Base-by-base conservation (phyloP, 139 green algal genomes). In the Tetratostichococcus sp. region DNA sequence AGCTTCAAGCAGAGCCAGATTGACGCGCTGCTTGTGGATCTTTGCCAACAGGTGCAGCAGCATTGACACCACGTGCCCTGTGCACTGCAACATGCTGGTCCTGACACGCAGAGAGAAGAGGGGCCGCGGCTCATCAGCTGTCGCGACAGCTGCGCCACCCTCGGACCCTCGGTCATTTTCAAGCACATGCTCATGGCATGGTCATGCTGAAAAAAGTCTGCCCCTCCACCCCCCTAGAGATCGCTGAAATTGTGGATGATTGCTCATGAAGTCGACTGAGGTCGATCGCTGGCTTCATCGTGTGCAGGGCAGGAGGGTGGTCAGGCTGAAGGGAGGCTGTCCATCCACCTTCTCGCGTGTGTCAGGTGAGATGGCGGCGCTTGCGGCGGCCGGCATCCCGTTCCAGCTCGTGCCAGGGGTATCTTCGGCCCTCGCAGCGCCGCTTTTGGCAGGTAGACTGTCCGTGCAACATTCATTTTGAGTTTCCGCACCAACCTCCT, bases 261-360 rank as follows among this genome's bases (percentile, higher is more conserved):
- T n/a, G n/a, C n/a, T n/a, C n/a, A n/a, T n/a, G n/a, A n/a, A n/a
- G n/a, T n/a, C n/a, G n/a, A n/a, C n/a, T n/a, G n/a, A n/a, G n/a
- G n/a, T n/a, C n/a, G n/a, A n/a, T n/a, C n/a, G n/a, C n/a, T n/a
- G n/a, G n/a, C n/a, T n/a, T n/a, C n/a, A n/a, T n/a, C n/a, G n/a
- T 35, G n/a, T 35, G 35, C 35, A 80, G 84, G 85, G 86, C 30
- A 70, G 57, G 43, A 34, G 68, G 1, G 89, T 95, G 31, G 87
- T 93, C 43, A 81, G 90, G 43, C 81, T 95, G 11, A 95, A 95
- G 74, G 91, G 91, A 25, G 91, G 91, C 43, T 93, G 88, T 71
- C 86, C 86, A 4, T 86, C 85, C 4, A 79, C 89, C 1, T 96
- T 95, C 79, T 87, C 80, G 3, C 76, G 91, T 16, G 77, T 86